Evolutionary conservation across 140 eudicot genomes (phyloP).

Genomic region (Flaveria floridana): DNA sequence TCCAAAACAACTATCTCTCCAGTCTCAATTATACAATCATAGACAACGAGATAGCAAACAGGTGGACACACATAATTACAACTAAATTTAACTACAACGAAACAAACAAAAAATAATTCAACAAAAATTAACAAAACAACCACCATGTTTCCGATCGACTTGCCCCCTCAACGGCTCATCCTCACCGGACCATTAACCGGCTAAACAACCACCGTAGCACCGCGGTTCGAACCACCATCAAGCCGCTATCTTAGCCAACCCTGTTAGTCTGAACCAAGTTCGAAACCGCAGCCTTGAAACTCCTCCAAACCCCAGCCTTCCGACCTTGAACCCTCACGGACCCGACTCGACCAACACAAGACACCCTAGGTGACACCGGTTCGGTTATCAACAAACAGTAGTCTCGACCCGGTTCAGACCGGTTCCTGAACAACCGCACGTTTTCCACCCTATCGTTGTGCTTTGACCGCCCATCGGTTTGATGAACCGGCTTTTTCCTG

Average conservation of each 20-base stretch:
- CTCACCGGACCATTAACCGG: too few relatives aligned
- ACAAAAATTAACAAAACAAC: neutral
- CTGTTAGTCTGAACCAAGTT: constrained; percentile 38
- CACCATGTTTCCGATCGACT: neutral
- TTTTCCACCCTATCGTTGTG: constrained; percentile 27
- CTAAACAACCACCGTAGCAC: too few relatives aligned
- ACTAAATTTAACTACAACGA: constrained; percentile 28
- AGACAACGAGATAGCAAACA: constrained; percentile 17
- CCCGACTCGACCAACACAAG: constrained; percentile 65
- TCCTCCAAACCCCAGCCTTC: constrained; percentile 52
- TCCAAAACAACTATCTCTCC: constrained; percentile 27
- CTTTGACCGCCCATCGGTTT: constrained; percentile 20
- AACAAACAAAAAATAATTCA: neutral
- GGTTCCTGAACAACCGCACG: constrained; percentile 46
- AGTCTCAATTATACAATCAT: constrained; percentile 23
- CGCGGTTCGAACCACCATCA: constrained; percentile 24
- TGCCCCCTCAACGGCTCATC: too few relatives aligned
- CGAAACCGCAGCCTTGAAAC: constrained; percentile 43
- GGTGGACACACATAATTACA: constrained; percentile 31
- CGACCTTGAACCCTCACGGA: constrained; percentile 38
- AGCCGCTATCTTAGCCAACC: constrained; percentile 29
- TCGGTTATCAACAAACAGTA: constrained; percentile 40
- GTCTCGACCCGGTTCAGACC: constrained; percentile 60
- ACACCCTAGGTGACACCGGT: constrained; percentile 69
- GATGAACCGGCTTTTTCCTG: constrained; percentile 36